These are phyloP conservation scores for Globisporangium apiculatum DNA, from an alignment of 352 stramenopile genomes.

Conservation along the genomic window DNA sequence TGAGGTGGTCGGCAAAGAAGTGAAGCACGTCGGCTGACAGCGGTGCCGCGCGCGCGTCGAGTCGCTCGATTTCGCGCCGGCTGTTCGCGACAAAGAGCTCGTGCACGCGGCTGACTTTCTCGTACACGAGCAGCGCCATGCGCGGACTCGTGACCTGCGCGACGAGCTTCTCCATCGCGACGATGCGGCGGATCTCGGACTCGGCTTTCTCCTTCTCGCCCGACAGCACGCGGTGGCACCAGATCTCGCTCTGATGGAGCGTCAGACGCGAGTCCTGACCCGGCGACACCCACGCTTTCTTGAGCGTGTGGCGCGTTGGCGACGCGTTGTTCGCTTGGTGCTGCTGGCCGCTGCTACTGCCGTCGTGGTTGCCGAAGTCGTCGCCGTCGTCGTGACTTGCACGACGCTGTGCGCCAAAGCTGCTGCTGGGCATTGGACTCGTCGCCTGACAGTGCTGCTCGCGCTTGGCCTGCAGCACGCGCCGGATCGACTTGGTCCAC, in stretches of 20 bases:
- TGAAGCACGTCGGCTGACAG: slow-evolving; percentile 61
- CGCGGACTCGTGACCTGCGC: slow-evolving; percentile 62
- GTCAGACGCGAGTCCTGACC: slow-evolving; percentile 79
- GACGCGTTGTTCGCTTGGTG: slow-evolving; percentile 10
- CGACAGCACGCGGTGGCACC: slow-evolving; percentile 74
- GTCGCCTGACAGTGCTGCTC: slow-evolving; percentile 16
- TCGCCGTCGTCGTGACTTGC: neutral
- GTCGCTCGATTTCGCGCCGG: slow-evolving; percentile 57
- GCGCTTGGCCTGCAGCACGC: slow-evolving; percentile 52
- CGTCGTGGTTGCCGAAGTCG: neutral
- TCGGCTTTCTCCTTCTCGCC: slow-evolving; percentile 80
- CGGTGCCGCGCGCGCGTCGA: slow-evolving; percentile 32
- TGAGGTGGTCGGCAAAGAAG: slow-evolving; percentile 82
- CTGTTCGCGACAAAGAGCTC: slow-evolving; percentile 79
- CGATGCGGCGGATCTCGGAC: slow-evolving; percentile 71
- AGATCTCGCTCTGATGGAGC: slow-evolving; percentile 80
- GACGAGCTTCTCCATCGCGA: slow-evolving; percentile 84
- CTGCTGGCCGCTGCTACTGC: neutral
- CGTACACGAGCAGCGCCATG: slow-evolving; percentile 85
- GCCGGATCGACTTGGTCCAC: slow-evolving; percentile 78
- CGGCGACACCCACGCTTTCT: slow-evolving; percentile 59
- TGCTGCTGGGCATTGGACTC: slow-evolving; percentile 1
- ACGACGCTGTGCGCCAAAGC: slow-evolving; percentile 8
- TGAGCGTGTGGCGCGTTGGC: slow-evolving; percentile 1
- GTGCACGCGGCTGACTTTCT: slow-evolving; percentile 85